Base-by-base conservation (phyloP, 805 yeast genomes). In the Millerozyma miso region DNA sequence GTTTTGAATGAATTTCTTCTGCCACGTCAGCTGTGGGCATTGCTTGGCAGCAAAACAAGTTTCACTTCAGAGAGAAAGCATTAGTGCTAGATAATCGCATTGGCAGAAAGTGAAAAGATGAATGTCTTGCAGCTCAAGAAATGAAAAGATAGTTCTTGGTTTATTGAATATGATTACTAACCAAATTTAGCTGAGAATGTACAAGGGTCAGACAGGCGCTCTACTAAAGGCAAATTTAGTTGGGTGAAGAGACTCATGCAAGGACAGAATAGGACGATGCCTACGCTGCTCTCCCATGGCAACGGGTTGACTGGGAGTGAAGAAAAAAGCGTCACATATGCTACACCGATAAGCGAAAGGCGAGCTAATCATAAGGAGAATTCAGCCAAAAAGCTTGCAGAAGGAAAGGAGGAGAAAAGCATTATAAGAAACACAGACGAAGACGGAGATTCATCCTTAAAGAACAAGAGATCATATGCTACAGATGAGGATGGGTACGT, bases 181-280 rank as follows among this genome's bases (percentile, higher is more conserved):
- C 17, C 13, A 32, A 32, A 6, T 14, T 7, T 8, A n/a, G 35
- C 13, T 37, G 45, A 42, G n/a, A 39, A 38, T 33, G 20, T 42
- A 38, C 34, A 39, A 31, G 31, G 34, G 13, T 37, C 33, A 34
- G 66, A 62, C 37, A 61, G 52, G 50, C 59, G 67, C 31, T 62
- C 62, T 32, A 47, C 54, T 23, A 53, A 59, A 19, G 60, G 63
- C 40, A 53, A 72, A 18, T 67, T 67, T 44, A 58, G 65, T 15
- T 67, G 73, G 73, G 73, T 67, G n/a, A 58, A 56, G 40, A 51
- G 73, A 34, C 60, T 67, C 26, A 67, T 67, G 58, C 71, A 66
- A 46, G 67, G 69, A 33, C 69, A 54, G 35, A 56, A 48, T 40
- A 54, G 62, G 46, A 10, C 10, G 29, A 10, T 10, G 29, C 10